Evolutionary conservation across 257 asterid genomes (phyloP).

Genomic region (Ajuga chamaepitys): DNA sequence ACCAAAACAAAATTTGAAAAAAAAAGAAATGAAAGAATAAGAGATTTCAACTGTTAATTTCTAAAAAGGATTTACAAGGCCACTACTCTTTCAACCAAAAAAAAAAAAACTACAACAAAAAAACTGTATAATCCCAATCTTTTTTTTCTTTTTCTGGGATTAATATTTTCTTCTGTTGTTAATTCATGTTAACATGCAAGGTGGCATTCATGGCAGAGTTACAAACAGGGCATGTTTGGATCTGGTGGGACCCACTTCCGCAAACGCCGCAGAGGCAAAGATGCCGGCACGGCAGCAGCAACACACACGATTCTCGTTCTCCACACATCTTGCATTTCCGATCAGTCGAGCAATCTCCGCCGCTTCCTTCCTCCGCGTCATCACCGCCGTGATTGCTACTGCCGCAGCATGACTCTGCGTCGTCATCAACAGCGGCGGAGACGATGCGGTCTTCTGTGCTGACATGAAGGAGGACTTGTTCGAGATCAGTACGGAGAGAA

Average conservation of each 20-base stretch:
- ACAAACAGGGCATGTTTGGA: constrained; percentile 65
- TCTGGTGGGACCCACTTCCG: constrained; percentile 60
- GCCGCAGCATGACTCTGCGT: constrained; percentile 72
- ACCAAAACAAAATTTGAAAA: not conserved
- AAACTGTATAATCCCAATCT: not conserved
- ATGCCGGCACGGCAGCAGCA: constrained; percentile 80
- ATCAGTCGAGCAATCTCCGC: not conserved
- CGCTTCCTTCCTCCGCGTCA: constrained; percentile 4
- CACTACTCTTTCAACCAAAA: not conserved
- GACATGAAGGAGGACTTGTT: constrained; percentile 51
- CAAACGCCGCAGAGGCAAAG: constrained; percentile 63
- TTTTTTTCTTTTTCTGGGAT: not conserved
- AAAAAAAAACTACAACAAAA: constrained; percentile 13
- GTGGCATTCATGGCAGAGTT: constrained; percentile 58
- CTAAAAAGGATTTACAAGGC: constrained; percentile 32
- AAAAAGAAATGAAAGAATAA: constrained; percentile 29
- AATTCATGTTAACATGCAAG: constrained; percentile 62
- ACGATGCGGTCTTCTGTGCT: constrained; percentile 28
- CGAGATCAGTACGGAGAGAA: constrained; percentile 52
- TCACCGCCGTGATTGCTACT: constrained; percentile 27
- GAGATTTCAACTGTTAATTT: constrained; percentile 14
- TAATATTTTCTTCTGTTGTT: not conserved
- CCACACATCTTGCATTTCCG: constrained; percentile 52
- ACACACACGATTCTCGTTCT: constrained; percentile 58
- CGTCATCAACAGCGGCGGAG: constrained; percentile 36